Base-by-base conservation (phyloP, 2,329 filamentous ascomycete species). In the Apiospora pterosperma region DNA sequence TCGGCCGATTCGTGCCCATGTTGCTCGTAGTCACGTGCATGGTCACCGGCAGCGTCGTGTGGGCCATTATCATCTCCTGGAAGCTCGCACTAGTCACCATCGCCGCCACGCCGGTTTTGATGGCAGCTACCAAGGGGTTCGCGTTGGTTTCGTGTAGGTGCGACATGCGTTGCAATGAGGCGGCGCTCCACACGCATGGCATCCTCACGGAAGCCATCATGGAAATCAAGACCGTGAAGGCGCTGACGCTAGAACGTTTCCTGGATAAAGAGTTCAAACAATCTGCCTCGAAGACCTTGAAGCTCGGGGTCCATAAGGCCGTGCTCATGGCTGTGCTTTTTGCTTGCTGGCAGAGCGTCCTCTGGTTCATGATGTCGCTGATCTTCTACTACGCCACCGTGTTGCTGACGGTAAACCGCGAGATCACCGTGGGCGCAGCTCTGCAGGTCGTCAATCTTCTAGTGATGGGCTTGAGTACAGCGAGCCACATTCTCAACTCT, bases 311-410 rank as follows among this genome's bases (percentile, higher is more conserved):
- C 12, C 85, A 84, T 67, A 86, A 92, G 34, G 91, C 91, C 0
- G 73, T 84, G 1, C 91, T 87, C 69, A 87, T 88, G 0, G 92
- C 92, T 0, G 76, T 89, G 5, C 83, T 95, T 7, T 96, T 88
- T 72, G 95, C 94, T 0, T 76, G 96, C n/a, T 89, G 90, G 38
- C 90, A 96, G 70, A 89, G 88, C 0, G 84, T 89, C 21, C 86
- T 89, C 42, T 86, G 88, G 65, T 92, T 92, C 71, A 83, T 92
- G 16, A 90, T 88, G 44, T 92, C 93, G 0, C 79, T 97, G 4
- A 85, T 97, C 11, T 96, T 97, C 74, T 97, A 90, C 78, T 96
- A 95, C 73, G 92, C 91, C 2, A 87, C 89, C 0, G 78, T 85
- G 0, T 81, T 97, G 12, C 83, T 92, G 75, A 77, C 52, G 73